Conservation (phyloP, 495 filamentous ascomycete genomes). For the Patellaria atrata region DNA sequence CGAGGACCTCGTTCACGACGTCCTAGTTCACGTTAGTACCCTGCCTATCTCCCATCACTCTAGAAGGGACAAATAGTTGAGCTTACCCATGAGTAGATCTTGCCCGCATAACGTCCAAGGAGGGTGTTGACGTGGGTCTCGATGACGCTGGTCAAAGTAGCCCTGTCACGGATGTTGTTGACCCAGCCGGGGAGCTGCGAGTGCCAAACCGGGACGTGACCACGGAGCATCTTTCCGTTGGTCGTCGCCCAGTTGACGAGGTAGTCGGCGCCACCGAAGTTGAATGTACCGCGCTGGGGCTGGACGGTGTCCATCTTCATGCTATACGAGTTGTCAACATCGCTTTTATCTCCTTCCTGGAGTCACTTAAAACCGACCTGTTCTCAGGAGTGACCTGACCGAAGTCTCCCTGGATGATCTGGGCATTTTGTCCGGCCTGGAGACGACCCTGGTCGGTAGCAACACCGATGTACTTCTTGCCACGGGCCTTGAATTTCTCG, state of each 20-base stretch:
- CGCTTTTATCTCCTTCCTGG: slow-evolving; percentile 1
- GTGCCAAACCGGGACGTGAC: slow-evolving; percentile 51
- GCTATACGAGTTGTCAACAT: slow-evolving; percentile 19
- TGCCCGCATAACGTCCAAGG: slow-evolving; percentile 44
- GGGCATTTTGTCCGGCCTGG: neutral
- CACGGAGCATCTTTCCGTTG: slow-evolving; percentile 44
- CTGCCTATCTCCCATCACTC: neutral
- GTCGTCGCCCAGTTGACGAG: slow-evolving; percentile 44
- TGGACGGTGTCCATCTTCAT: slow-evolving; percentile 49
- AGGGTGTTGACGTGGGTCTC: slow-evolving; percentile 45
- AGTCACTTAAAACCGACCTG: slow-evolving; percentile 10
- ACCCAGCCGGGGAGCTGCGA: slow-evolving; percentile 52
- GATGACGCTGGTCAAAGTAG: slow-evolving; percentile 38
- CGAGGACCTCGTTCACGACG: slow-evolving; percentile 55
- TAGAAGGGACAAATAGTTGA: neutral
- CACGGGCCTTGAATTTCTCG: slow-evolving; percentile 5
- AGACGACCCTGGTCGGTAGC: slow-evolving; percentile 5
- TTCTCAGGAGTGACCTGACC: slow-evolving; percentile 54
- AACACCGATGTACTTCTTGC: slow-evolving; percentile 11
- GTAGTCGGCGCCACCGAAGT: slow-evolving; percentile 37
- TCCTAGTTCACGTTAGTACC: slow-evolving; percentile 30
- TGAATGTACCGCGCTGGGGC: slow-evolving; percentile 34
- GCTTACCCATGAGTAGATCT: slow-evolving; percentile 44
- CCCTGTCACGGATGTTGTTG: slow-evolving; percentile 34
- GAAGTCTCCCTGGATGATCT: slow-evolving; percentile 33